Percentiles rank a stretch among this genome's conserved stretches.
Conservation (phyloP, 2,329 filamentous ascomycete species). For the Talaromyces sp. region DNA sequence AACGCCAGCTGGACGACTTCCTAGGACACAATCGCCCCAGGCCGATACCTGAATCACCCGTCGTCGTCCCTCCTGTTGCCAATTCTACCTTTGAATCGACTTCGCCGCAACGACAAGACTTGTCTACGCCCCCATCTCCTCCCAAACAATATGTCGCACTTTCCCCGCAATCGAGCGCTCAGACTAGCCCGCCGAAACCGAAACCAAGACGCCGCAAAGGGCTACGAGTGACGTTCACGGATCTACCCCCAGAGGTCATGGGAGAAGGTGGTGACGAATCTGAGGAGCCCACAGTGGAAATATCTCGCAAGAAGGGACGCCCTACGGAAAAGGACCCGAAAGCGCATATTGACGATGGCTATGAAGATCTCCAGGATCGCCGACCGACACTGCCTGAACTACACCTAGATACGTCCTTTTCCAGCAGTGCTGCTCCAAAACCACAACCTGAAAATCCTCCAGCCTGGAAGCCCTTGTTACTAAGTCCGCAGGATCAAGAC, state of each 20-base stretch:
- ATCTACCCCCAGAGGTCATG: conserved; percentile 74
- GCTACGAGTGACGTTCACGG: conserved; percentile 70
- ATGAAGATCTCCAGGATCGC: conserved; percentile 21
- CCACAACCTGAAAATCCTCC: conserved; percentile 19
- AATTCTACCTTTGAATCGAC: neutral
- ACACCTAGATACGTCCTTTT: conserved; percentile 36
- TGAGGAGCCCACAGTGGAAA: conserved; percentile 67
- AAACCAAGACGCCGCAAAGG: conserved; percentile 60
- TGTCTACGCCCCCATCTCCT: conserved; percentile 24
- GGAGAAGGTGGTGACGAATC: conserved; percentile 90
- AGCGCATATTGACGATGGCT: neutral
- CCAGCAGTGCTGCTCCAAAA: conserved; percentile 20
- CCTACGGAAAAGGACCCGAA: neutral
- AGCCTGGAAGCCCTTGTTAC: conserved; percentile 31
- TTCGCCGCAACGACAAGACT: conserved; percentile 33
- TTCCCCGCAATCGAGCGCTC: neutral
- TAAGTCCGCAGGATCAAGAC: conserved; percentile 38
- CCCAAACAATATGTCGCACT: conserved; percentile 23
- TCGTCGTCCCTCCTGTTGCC: conserved; percentile 15
- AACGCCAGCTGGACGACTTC: conserved; percentile 57
- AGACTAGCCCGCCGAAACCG: conserved; percentile 32
- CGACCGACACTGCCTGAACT: conserved; percentile 29
- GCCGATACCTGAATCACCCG: conserved; percentile 26
- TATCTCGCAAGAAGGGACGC: conserved; percentile 53
- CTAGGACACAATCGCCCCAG: conserved; percentile 53